A percentile compares a stretch with the other conserved stretches of the same genome.
Evolutionary conservation across 192 early-diverging fungal species (phyloP).

Genomic region (Coemansia sp.): DNA sequence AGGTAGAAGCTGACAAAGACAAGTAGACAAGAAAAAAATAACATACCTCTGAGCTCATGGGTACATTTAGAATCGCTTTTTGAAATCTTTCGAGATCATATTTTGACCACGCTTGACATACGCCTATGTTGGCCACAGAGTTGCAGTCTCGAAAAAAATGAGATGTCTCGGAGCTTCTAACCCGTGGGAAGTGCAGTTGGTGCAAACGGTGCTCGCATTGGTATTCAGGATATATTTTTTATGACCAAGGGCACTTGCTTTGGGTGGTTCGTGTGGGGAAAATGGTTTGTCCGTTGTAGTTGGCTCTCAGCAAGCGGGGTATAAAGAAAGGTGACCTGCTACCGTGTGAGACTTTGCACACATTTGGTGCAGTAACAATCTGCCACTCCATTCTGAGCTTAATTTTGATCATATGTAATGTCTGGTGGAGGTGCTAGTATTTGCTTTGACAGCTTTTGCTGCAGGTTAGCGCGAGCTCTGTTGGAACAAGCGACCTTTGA

Average conservation of each 20-base stretch:
- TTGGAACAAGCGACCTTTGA: background rate
- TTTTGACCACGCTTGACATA: background rate
- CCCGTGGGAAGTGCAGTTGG: conserved; percentile 2
- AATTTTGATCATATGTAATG: background rate
- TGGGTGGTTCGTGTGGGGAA: background rate
- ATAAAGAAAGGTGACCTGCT: background rate
- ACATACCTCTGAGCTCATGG: background rate
- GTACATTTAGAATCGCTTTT: conserved; percentile 8
- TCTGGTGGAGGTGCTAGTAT: background rate
- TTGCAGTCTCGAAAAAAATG: background rate
- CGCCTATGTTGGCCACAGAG: background rate
- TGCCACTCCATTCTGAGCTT: background rate
- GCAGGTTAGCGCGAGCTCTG: background rate
- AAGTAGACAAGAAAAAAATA: background rate
- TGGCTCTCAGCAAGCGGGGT: background rate
- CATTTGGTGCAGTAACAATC: background rate
- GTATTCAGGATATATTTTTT: background rate
- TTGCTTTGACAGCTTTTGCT: background rate
- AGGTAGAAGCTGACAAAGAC: background rate
- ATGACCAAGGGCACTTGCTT: background rate
- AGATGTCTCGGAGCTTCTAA: background rate
- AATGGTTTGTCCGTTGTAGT: background rate
- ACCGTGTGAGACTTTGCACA: conserved; percentile 3
- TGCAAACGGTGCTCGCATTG: background rate
- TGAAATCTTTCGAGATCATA: background rate